Percentiles rank a stretch among this genome's conserved stretches.
Evolutionary conservation across 345 rosid genomes (phyloP).

Genomic region (Viola odorata): DNA sequence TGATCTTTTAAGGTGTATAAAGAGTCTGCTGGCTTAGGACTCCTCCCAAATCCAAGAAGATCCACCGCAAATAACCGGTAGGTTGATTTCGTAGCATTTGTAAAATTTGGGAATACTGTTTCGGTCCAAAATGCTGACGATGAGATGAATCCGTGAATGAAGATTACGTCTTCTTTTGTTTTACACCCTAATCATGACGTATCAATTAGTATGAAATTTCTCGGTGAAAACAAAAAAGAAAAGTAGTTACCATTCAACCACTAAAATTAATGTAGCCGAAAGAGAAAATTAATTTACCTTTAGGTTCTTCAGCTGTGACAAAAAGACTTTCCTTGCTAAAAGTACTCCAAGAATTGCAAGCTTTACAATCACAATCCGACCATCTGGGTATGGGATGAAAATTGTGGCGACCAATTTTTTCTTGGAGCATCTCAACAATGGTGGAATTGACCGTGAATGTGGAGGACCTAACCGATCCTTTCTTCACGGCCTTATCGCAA

Average conservation of each 20-base stretch:
- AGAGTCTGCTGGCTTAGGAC: conserved; percentile 93
- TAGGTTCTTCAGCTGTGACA: conserved; percentile 55
- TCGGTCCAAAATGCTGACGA: conserved; percentile 97
- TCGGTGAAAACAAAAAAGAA: not conserved
- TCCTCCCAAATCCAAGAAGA: conserved; percentile 83
- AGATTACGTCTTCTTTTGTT: conserved; percentile 69
- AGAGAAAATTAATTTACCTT: conserved; percentile 17
- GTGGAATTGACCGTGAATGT: conserved; percentile 50
- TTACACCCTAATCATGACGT: conserved; percentile 20
- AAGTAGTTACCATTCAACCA: too few species aligned
- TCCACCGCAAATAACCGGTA: conserved; percentile 79
- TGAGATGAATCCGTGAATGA: conserved; percentile 98
- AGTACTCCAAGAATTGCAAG: conserved; percentile 72
- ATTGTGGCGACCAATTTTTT: conserved; percentile 40
- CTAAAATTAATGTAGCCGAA: not conserved
- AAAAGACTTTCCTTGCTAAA: conserved; percentile 52
- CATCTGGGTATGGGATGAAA: conserved; percentile 55
- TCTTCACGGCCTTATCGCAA: conserved; percentile 28
- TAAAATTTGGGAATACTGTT: conserved; percentile 87
- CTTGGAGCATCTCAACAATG: conserved; percentile 59
- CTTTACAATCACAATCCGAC: conserved; percentile 86
- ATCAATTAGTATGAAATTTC: not conserved
- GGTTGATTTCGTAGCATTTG: conserved; percentile 51
- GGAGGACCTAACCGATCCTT: conserved; percentile 28
- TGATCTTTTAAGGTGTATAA: conserved; percentile 88